phyloP scores from a whole-genome alignment of 768 basidiomycete genomes.

The Naganishia antarctica region DNA sequence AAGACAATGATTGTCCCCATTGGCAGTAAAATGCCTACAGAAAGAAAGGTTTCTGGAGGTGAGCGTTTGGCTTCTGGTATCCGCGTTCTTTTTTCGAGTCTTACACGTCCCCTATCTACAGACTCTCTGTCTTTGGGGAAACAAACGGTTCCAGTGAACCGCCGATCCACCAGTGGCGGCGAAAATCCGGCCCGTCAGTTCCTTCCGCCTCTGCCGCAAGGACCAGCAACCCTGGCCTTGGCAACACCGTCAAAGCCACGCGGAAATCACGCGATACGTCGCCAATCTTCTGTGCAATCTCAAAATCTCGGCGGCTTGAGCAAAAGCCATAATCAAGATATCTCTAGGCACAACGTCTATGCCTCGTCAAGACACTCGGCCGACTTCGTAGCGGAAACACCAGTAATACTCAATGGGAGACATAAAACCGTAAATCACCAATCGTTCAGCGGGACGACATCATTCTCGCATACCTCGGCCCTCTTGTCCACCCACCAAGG shows the following conservation, averaged over 20 bases:
- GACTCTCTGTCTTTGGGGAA: background rate
- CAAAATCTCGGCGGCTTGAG: background rate
- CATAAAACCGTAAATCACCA: background rate
- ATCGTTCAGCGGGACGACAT: background rate
- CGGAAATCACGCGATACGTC: background rate
- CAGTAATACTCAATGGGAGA: background rate
- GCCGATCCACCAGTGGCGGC: slow-evolving; percentile 22
- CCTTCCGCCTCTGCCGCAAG: background rate
- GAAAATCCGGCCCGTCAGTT: slow-evolving; percentile 1
- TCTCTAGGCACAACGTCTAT: background rate
- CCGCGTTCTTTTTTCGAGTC: background rate
- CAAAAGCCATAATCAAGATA: background rate
- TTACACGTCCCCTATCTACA: background rate
- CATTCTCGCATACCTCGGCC: background rate
- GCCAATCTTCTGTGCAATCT: background rate
- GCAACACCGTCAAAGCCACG: slow-evolving; percentile 12
- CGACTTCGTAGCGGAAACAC: background rate
- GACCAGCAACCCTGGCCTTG: background rate
- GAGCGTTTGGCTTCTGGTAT: background rate
- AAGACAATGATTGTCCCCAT: slow-evolving; percentile 29
- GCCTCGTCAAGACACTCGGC: background rate
- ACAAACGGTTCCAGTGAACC: slow-evolving; percentile 28
- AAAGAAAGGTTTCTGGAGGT: slow-evolving; percentile 2
- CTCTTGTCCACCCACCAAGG: background rate
- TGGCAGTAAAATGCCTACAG: background rate